Percentiles rank a stretch among this genome's conserved stretches.
Evolutionary conservation across 176 grass and related monocot species (phyloP).

Genomic region (Triticum timopheevii): DNA sequence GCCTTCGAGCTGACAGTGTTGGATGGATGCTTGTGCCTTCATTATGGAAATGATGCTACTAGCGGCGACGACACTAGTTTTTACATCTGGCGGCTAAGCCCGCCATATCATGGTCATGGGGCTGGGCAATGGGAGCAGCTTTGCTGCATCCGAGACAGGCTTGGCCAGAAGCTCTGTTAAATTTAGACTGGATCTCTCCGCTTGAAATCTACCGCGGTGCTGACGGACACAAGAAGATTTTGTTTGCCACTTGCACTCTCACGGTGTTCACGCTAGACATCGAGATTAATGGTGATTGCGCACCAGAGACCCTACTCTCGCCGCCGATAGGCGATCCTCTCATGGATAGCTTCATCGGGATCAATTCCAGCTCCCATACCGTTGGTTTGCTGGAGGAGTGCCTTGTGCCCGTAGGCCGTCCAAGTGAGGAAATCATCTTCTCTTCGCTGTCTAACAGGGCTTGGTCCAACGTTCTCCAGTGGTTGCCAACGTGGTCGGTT

Average conservation of each 20-base stretch:
- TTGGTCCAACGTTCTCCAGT: neutral
- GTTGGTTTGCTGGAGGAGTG: constrained; percentile 18
- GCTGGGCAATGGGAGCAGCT: neutral
- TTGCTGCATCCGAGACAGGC: neutral
- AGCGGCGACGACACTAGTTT: neutral
- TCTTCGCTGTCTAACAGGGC: neutral
- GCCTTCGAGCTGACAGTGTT: neutral
- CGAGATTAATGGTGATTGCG: neutral
- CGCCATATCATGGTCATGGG: too few species aligned
- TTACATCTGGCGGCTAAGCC: neutral
- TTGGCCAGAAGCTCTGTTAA: neutral
- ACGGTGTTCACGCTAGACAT: neutral
- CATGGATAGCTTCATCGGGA: too few species aligned
- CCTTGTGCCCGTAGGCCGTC: neutral
- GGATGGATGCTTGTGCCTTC: neutral
- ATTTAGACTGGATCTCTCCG: neutral
- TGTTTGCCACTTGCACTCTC: neutral
- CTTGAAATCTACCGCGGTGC: neutral
- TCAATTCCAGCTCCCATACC: neutral
- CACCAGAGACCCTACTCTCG: neutral
- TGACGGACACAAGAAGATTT: neutral
- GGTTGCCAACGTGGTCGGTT: neutral
- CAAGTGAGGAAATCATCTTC: neutral
- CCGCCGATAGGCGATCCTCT: too few species aligned
- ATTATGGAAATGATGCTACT: neutral